A percentile compares a stretch with the other conserved stretches of the same genome.
These are phyloP conservation scores for Dioszegia crocea DNA, from an alignment of 768 basidiomycete genomes.

Conservation along the genomic window DNA sequence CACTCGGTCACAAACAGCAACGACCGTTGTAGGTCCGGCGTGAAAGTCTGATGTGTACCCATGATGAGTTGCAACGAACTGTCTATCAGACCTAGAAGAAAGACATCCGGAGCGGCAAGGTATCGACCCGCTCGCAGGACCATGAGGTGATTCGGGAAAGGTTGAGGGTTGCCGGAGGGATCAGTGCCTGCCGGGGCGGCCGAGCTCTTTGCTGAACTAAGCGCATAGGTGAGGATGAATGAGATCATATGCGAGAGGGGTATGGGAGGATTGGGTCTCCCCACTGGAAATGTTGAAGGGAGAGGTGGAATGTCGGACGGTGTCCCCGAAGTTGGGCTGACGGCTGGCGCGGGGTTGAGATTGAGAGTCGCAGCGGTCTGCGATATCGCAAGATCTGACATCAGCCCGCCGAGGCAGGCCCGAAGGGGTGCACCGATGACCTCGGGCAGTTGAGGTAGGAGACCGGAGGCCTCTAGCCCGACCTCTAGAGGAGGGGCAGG, in stretches of 20 bases:
- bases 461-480: constrained; percentile 31
- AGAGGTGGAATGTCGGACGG: constrained; percentile 1
- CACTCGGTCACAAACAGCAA: constrained; percentile 12
- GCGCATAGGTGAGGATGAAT: constrained; percentile 11
- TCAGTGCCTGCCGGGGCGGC: background rate
- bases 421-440: constrained; percentile 25
- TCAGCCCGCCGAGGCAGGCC: constrained; percentile 27
- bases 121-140: constrained; percentile 8
- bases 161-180: background rate
- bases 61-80: constrained; percentile 2
- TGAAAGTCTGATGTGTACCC: constrained; percentile 6
- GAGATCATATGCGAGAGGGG: constrained; percentile 12
- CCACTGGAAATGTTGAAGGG: background rate
- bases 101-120: constrained; percentile 4
- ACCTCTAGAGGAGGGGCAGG: constrained; percentile 39
- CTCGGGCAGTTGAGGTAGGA: constrained; percentile 28
- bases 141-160: background rate
- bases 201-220: background rate
- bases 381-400: constrained; percentile 36
- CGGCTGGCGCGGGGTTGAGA: background rate
- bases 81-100: constrained; percentile 11
- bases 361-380: constrained; percentile 3
- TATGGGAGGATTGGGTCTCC: constrained; percentile 1
- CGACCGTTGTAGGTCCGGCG: constrained; percentile 1
- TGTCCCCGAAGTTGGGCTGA: background rate